A percentile compares a stretch with the other conserved stretches of the same genome.
phyloP scores from a whole-genome alignment of 192 early-diverging fungal species.

The Podila clonocystis region DNA sequence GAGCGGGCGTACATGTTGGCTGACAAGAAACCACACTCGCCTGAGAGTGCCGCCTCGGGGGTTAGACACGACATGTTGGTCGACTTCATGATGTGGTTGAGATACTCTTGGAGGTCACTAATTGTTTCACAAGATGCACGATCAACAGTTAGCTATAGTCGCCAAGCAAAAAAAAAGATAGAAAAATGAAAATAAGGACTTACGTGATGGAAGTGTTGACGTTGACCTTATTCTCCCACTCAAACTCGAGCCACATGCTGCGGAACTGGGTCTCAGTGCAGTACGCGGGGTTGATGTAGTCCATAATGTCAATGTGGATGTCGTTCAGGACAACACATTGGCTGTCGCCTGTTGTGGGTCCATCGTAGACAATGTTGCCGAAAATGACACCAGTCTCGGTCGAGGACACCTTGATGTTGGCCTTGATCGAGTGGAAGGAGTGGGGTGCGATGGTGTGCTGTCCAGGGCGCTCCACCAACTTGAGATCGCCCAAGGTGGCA shows the following conservation, averaged over 20 bases:
- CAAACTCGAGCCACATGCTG: constrained; percentile 99
- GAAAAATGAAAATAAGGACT: constrained; percentile 18
- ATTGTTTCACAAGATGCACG: neutral
- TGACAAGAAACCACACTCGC: constrained; percentile 97
- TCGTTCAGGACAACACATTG: constrained; percentile 97
- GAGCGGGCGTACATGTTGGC: constrained; percentile 97
- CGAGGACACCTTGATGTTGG: constrained; percentile 98
- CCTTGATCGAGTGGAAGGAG: constrained; percentile 95
- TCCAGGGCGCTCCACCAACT: constrained; percentile 93
- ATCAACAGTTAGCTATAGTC: neutral
- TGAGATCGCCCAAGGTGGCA: constrained; percentile 97
- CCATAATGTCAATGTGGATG: constrained; percentile 99
- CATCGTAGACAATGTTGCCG: constrained; percentile 99
- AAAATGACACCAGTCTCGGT: constrained; percentile 99
- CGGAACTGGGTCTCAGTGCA: constrained; percentile 97
- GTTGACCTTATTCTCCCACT: constrained; percentile 99
- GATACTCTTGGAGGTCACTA: constrained; percentile 87
- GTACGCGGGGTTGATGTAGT: constrained; percentile 94
- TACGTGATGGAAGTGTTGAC: constrained; percentile 93
- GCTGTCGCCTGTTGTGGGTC: constrained; percentile 88
- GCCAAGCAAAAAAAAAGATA: neutral
- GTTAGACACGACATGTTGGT: constrained; percentile 99
- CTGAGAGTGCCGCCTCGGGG: constrained; percentile 88
- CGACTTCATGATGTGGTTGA: constrained; percentile 93
- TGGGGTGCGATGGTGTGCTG: constrained; percentile 90